A percentile compares a stretch with the other conserved stretches of the same genome.
phyloP scores from a whole-genome alignment of 1,139 yeast species.

The Spathaspora sp. region DNA sequence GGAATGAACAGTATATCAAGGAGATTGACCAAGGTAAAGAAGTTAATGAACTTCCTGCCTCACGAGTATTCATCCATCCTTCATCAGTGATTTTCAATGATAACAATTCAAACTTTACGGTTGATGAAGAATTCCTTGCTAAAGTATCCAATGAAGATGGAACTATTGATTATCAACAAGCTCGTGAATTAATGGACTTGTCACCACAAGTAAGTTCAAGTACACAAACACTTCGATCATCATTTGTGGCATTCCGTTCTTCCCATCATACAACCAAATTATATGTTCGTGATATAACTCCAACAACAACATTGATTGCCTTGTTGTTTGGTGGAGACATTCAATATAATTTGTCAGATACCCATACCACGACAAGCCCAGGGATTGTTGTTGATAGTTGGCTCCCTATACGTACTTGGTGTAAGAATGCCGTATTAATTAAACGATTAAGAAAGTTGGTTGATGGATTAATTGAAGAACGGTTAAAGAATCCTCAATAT shows the following conservation, averaged over 20 bases:
- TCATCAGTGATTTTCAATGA: slow-evolving; percentile 65
- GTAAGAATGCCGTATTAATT: slow-evolving; percentile 85
- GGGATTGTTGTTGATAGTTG: slow-evolving; percentile 74
- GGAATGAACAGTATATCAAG: slow-evolving; percentile 49
- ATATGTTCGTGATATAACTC: slow-evolving; percentile 75
- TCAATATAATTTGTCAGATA: slow-evolving; percentile 57
- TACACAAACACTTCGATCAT: slow-evolving; percentile 14
- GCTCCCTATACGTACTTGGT: slow-evolving; percentile 88
- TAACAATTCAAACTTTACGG: slow-evolving; percentile 18
- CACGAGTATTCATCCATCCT: slow-evolving; percentile 80
- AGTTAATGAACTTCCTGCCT: slow-evolving; percentile 44
- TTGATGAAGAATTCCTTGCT: slow-evolving; percentile 23
- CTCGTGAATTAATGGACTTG: slow-evolving; percentile 31
- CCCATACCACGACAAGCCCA: slow-evolving; percentile 47
- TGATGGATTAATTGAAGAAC: slow-evolving; percentile 64
- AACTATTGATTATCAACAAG: slow-evolving; percentile 29
- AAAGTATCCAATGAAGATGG: slow-evolving; percentile 35
- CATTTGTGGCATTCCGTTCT: slow-evolving; percentile 56
- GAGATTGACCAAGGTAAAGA: slow-evolving; percentile 15
- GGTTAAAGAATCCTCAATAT: slow-evolving; percentile 31
- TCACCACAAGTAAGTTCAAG: slow-evolving; percentile 26
- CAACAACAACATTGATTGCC: slow-evolving; percentile 68
- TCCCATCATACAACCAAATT: slow-evolving; percentile 67
- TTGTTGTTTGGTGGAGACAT: slow-evolving; percentile 79
- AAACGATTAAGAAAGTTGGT: slow-evolving; percentile 65